phyloP scores from a whole-genome alignment of 768 basidiomycete species.

The Kockovaella imperatae region DNA sequence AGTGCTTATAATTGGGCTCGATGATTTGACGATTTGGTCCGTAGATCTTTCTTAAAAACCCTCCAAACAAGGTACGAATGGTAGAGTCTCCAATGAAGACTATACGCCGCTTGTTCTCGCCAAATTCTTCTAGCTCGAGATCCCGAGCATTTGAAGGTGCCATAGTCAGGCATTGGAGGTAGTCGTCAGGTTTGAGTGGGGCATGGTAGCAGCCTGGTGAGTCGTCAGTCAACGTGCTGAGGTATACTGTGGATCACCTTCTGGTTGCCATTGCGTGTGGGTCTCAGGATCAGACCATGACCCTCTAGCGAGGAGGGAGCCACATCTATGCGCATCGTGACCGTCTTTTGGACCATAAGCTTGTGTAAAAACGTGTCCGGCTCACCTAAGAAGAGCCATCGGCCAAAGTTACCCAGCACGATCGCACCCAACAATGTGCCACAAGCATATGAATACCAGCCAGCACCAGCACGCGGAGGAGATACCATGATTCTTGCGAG shows the following conservation, averaged over 20 bases:
- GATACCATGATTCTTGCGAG: no score
- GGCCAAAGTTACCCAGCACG: slow-evolving; percentile 35
- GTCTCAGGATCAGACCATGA: slow-evolving; percentile 63
- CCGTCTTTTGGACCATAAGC: slow-evolving; percentile 52
- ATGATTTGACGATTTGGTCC: slow-evolving; percentile 46
- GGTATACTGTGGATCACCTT: slow-evolving; percentile 51
- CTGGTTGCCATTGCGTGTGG: slow-evolving; percentile 75
- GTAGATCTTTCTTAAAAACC: slow-evolving; percentile 61
- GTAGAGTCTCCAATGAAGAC: slow-evolving; percentile 83
- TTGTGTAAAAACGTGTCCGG: neutral
- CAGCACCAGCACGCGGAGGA: no score
- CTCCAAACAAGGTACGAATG: slow-evolving; percentile 69
- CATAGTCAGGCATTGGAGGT: slow-evolving; percentile 7
- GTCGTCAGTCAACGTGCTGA: neutral
- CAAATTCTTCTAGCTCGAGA: slow-evolving; percentile 1
- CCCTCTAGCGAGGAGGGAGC: slow-evolving; percentile 61
- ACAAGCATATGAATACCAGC: slow-evolving; percentile 44
- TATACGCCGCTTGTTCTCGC: slow-evolving; percentile 50
- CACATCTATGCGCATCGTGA: slow-evolving; percentile 64
- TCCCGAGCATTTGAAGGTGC: slow-evolving; percentile 8
- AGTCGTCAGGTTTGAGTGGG: slow-evolving; percentile 4
- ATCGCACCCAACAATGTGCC: slow-evolving; percentile 37
- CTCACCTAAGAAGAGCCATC: slow-evolving; percentile 44
- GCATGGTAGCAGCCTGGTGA: slow-evolving; percentile 8
- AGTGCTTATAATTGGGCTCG: slow-evolving; percentile 63